These are phyloP conservation scores for Trichoderma gracile DNA, from an alignment of 2,329 filamentous ascomycete species.

Conservation along the genomic window DNA sequence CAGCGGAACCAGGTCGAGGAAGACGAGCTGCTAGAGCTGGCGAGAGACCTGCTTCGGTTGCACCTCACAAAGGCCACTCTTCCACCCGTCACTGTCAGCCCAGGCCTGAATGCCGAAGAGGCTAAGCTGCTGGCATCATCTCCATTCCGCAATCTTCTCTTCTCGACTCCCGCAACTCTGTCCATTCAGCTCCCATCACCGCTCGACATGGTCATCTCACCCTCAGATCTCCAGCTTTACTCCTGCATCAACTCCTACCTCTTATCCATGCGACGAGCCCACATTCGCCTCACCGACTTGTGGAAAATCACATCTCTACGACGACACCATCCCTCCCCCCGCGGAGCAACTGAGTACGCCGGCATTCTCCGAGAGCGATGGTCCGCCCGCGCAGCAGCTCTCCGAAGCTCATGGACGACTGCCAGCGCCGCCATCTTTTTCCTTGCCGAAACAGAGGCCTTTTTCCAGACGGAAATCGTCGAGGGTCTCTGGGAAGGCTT, in stretches of 20 bases:
- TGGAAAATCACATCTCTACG: conserved; percentile 84
- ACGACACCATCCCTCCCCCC: conserved; percentile 72
- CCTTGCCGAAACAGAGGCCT: conserved; percentile 81
- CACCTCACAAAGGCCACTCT: conserved; percentile 56
- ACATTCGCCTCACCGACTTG: conserved; percentile 78
- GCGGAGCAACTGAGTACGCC: conserved; percentile 61
- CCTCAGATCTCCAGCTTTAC: conserved; percentile 75
- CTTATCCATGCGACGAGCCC: conserved; percentile 78
- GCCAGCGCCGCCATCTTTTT: conserved; percentile 86
- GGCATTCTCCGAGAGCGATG: conserved; percentile 64
- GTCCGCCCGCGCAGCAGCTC: conserved; percentile 61
- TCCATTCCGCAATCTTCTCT: conserved; percentile 77
- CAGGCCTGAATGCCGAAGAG: conserved; percentile 38
- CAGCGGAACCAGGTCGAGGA: conserved; percentile 71
- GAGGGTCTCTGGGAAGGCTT: conserved; percentile 80
- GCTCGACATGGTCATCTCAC: conserved; percentile 81
- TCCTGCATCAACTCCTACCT: conserved; percentile 86
- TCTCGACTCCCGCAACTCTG: conserved; percentile 71
- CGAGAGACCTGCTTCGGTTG: conserved; percentile 73
- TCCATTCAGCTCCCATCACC: conserved; percentile 74
- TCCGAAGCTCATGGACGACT: conserved; percentile 88
- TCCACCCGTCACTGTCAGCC: conserved; percentile 41
- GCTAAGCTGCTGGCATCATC: conserved; percentile 47
- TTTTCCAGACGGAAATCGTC: conserved; percentile 88
- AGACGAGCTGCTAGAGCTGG: conserved; percentile 79